Evolutionary conservation across 371 early-diverging fungal genomes (phyloP).

Genomic region (Mortierella polycephala): DNA sequence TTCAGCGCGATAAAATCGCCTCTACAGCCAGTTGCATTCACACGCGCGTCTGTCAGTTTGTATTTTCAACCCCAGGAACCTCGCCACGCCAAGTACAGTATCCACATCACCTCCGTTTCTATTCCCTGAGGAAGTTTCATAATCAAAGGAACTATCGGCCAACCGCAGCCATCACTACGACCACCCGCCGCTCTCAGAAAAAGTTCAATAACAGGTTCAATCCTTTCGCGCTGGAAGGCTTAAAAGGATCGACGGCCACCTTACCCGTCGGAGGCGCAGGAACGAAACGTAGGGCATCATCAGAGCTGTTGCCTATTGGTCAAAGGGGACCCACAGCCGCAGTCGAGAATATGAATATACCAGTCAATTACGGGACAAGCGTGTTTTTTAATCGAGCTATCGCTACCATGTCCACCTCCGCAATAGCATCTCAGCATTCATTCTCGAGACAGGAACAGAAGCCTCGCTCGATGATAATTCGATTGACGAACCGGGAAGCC

Average conservation of each 20-base stretch:
- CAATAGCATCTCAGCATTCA: not conserved
- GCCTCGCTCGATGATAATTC: constrained; percentile 22
- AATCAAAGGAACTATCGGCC: too few relatives aligned
- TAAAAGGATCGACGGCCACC: not conserved
- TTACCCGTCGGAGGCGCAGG: not conserved
- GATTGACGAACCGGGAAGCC: constrained; percentile 65
- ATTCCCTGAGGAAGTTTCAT: too few relatives aligned
- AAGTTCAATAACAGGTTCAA: not conserved
- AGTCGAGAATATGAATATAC: not conserved
- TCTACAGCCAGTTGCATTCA: too few relatives aligned
- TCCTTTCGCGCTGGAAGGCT: not conserved
- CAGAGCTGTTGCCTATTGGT: not conserved
- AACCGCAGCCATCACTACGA: too few relatives aligned
- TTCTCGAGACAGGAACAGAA: not conserved
- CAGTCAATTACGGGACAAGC: not conserved
- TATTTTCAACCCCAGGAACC: too few relatives aligned
- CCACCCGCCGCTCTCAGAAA: not conserved
- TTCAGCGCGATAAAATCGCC: too few relatives aligned
- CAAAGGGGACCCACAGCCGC: not conserved
- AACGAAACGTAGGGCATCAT: not conserved
- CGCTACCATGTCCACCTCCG: not conserved
- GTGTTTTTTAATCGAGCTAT: not conserved
- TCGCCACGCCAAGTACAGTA: too few relatives aligned
- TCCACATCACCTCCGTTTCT: too few relatives aligned
- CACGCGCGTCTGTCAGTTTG: too few relatives aligned